A percentile compares a stretch with the other conserved stretches of the same genome.
phyloP scores from a whole-genome alignment of 208 protist genomes.

The Trypanosoma congolense region DNA sequence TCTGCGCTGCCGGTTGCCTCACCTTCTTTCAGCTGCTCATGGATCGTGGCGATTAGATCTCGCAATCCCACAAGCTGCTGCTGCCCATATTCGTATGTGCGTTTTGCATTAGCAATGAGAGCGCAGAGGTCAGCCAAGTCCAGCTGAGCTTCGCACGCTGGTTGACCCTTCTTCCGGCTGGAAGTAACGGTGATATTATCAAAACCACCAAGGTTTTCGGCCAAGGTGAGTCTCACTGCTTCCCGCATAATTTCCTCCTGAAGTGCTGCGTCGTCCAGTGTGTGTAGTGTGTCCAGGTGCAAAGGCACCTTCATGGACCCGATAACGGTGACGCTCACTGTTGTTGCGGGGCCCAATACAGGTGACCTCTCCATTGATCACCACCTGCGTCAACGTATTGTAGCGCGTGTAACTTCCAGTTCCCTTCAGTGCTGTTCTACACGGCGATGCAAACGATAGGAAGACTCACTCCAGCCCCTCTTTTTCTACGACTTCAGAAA shows the following conservation, averaged over 20 bases:
- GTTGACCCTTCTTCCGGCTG: constrained; percentile 9
- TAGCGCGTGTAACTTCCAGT: too few species aligned
- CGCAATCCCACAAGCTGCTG: constrained; percentile 32
- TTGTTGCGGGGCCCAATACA: constrained; percentile 7
- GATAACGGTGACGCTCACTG: constrained; percentile 43
- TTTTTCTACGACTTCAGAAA: too few species aligned
- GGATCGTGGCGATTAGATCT: constrained; percentile 23
- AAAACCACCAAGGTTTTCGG: constrained; percentile 69
- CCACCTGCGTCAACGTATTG: too few species aligned
- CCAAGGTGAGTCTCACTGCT: constrained; percentile 49
- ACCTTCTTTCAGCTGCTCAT: neutral
- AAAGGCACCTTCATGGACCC: constrained; percentile 48
- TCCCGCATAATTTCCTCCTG: constrained; percentile 66
- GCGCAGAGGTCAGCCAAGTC: constrained; percentile 34
- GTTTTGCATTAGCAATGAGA: constrained; percentile 52
- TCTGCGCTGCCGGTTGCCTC: neutral
- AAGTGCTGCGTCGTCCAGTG: constrained; percentile 48
- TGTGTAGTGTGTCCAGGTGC: constrained; percentile 38
- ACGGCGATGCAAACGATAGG: too few species aligned
- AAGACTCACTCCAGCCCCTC: too few species aligned
- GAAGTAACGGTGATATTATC: constrained; percentile 35
- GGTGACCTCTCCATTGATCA: neutral
- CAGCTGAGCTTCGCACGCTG: constrained; percentile 25
- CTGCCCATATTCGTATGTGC: constrained; percentile 48
- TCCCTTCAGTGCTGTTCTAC: too few species aligned